Percentiles rank a stretch among this genome's conserved stretches.
Evolutionary conservation across 2,329 filamentous ascomycete genomes (phyloP).

Genomic region (Cryphonectria nitschkei): DNA sequence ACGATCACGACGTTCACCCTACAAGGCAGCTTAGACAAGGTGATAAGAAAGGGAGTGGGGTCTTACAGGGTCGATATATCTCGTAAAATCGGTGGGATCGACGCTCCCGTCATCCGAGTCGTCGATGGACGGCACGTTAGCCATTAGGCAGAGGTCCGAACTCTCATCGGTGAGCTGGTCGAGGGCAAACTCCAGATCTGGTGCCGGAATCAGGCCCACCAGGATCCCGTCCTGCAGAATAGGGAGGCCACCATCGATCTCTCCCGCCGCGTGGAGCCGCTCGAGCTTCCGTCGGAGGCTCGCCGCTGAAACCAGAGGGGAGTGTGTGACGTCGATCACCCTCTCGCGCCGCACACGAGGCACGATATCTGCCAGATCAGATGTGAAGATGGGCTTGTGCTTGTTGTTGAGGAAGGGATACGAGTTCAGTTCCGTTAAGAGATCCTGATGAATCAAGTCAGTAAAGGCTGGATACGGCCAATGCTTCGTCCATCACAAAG

Average conservation of each 20-base stretch:
- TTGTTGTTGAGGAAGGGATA: slow-evolving; percentile 99
- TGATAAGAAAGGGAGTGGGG: no score
- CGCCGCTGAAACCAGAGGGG: slow-evolving; percentile 76
- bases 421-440: slow-evolving; percentile 94
- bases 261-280: slow-evolving; percentile 79
- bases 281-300: slow-evolving; percentile 82
- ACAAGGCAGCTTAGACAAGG: neutral
- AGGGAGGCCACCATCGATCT: slow-evolving; percentile 89
- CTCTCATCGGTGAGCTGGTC: slow-evolving; percentile 81
- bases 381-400: slow-evolving; percentile 86
- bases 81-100: slow-evolving; percentile 83
- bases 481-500: neutral
- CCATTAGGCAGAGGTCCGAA: slow-evolving; percentile 80
- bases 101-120: slow-evolving; percentile 62
- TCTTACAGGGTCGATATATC: slow-evolving; percentile 83
- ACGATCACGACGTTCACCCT: no score
- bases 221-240: slow-evolving; percentile 79
- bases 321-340: slow-evolving; percentile 85
- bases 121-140: slow-evolving; percentile 63
- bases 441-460: slow-evolving; percentile 59
- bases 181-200: slow-evolving; percentile 90
- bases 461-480: no score
- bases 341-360: slow-evolving; percentile 74
- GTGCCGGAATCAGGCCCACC: slow-evolving; percentile 89
- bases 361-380: slow-evolving; percentile 85